Evolutionary conservation across 306 rosid genomes (phyloP).

Genomic region (Cyclanthera cordifolia): DNA sequence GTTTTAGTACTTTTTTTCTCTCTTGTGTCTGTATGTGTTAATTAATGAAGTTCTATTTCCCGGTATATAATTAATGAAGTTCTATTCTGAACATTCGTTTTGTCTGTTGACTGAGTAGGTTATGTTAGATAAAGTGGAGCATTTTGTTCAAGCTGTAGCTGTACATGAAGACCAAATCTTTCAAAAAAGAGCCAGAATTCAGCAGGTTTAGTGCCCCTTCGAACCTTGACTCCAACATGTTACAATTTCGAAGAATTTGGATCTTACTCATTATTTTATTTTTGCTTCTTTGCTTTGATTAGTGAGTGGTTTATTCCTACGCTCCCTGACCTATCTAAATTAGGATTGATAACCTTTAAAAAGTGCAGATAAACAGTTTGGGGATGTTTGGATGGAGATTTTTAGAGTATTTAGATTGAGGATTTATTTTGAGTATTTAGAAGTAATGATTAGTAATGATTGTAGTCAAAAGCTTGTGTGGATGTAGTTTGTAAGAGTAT

Average conservation of each 20-base stretch:
- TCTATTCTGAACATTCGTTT: neutral
- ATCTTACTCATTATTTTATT: neutral
- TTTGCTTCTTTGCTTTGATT: neutral
- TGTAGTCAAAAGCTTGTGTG: too few species aligned
- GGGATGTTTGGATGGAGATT: too few species aligned
- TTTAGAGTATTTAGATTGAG: too few species aligned
- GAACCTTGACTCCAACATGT: conserved; percentile 3
- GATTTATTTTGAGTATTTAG: too few species aligned
- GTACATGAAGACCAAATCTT: conserved; percentile 77
- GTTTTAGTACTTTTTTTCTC: neutral
- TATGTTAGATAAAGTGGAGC: conserved; percentile 69
- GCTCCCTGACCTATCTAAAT: neutral
- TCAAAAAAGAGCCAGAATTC: conserved; percentile 82
- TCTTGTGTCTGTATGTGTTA: neutral
- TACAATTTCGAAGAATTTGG: neutral
- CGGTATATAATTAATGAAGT: neutral
- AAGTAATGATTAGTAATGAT: too few species aligned
- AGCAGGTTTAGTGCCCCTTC: conserved; percentile 59
- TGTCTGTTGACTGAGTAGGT: conserved; percentile 34
- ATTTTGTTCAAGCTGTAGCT: conserved; percentile 68
- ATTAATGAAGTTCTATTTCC: neutral
- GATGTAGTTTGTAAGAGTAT: too few species aligned
- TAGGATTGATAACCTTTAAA: neutral
- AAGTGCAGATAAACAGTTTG: neutral
- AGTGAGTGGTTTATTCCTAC: neutral